Evolutionary conservation across 164 flowering plant genomes (phyloP).

Genomic region (Magnolia sinica): DNA sequence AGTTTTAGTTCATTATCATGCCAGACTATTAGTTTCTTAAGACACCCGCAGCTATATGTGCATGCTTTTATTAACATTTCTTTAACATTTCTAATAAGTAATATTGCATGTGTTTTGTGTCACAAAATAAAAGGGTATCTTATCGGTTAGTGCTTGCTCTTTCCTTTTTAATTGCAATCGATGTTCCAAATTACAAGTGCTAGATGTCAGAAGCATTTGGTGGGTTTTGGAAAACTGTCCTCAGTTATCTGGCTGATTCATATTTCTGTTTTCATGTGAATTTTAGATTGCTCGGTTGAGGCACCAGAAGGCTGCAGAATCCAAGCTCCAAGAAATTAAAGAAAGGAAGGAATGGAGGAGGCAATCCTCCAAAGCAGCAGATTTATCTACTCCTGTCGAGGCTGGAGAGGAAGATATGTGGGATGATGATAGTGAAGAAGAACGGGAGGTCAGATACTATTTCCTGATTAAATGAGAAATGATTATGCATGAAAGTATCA

Average conservation of each 20-base stretch:
- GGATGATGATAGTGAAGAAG: conserved; percentile 97
- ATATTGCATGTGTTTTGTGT: background rate
- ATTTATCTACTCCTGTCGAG: conserved; percentile 76
- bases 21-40: background rate
- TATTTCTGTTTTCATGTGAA: conserved; percentile 6
- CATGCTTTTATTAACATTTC: background rate
- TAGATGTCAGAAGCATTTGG: background rate
- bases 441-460: conserved; percentile 69
- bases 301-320: conserved; percentile 82
- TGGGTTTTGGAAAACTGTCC: background rate
- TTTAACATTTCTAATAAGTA: no score
- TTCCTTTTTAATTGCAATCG: background rate
- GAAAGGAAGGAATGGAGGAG: conserved; percentile 88
- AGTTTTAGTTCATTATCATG: background rate
- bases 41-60: background rate
- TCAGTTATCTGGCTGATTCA: background rate
- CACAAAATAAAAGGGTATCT: background rate
- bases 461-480: no score
- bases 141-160: background rate
- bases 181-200: background rate
- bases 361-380: conserved; percentile 80
- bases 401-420: conserved; percentile 74
- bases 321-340: conserved; percentile 73
- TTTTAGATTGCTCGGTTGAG: conserved; percentile 79
- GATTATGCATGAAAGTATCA: no score